These are phyloP conservation scores for Canavalia ensiformis DNA, from an alignment of 306 rosid species.

Conservation along the genomic window DNA sequence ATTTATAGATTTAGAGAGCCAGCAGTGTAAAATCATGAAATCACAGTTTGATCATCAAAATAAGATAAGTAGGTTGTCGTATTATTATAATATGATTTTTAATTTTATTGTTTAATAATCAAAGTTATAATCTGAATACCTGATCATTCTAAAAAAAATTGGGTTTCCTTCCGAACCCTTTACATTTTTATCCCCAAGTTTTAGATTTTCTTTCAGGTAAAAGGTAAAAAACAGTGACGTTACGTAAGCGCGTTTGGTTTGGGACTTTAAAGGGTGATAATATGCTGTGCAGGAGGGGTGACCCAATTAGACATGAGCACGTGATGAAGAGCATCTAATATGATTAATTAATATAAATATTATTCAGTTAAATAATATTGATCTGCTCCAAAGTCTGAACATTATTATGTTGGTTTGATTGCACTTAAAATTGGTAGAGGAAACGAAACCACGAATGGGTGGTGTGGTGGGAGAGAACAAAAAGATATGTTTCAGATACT, in stretches of 20 bases:
- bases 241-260: slow-evolving; percentile 28
- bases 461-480: slow-evolving; percentile 10
- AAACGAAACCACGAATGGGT: slow-evolving; percentile 3
- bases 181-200: not conserved
- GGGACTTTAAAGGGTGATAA: slow-evolving; percentile 15
- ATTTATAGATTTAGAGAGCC: not conserved
- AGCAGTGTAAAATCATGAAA: not conserved
- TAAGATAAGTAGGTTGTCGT: not conserved
- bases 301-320: slow-evolving; percentile 44
- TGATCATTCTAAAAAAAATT: not conserved
- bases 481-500: slow-evolving; percentile 17
- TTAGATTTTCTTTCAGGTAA: not conserved
- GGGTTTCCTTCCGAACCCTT: not conserved
- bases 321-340: slow-evolving; percentile 48
- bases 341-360: not conserved
- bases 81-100: not conserved
- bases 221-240: not conserved
- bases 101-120: not conserved
- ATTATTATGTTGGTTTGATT: slow-evolving; percentile 38
- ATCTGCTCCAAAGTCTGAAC: slow-evolving; percentile 38
- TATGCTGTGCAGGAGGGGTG: not conserved
- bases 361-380: slow-evolving; percentile 30
- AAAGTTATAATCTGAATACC: not conserved
- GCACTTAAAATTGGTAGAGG: slow-evolving; percentile 40
- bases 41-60: not conserved